Conservation (phyloP, 164 flowering plant species). For the Amborella trichopoda region DNA sequence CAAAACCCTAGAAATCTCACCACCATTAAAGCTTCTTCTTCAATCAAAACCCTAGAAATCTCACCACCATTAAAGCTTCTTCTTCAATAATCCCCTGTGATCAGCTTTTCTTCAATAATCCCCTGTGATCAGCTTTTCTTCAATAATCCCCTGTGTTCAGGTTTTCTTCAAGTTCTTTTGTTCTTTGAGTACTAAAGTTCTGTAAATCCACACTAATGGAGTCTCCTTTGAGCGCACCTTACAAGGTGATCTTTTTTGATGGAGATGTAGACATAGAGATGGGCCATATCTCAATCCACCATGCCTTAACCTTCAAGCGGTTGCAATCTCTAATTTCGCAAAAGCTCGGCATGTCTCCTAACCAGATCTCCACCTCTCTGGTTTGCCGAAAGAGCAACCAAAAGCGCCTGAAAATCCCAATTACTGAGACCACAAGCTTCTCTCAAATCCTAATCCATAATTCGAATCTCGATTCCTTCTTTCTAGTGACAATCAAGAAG, state of each 20-base stretch:
- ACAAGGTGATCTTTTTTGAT: slow-evolving; percentile 51
- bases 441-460: slow-evolving; percentile 8
- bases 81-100: background rate
- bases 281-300: slow-evolving; percentile 25
- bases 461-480: slow-evolving; percentile 15
- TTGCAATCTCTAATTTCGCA: slow-evolving; percentile 26
- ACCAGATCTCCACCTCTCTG: slow-evolving; percentile 40
- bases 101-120: background rate
- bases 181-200: background rate
- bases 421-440: slow-evolving; percentile 34
- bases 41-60: too few relatives aligned
- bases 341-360: slow-evolving; percentile 42
- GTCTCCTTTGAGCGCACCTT: background rate
- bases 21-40: too few relatives aligned
- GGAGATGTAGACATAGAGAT: slow-evolving; percentile 39
- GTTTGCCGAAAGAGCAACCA: slow-evolving; percentile 9
- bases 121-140: background rate
- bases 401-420: slow-evolving; percentile 17
- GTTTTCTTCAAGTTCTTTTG: background rate
- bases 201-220: slow-evolving; percentile 3
- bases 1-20: too few relatives aligned
- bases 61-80: too few relatives aligned
- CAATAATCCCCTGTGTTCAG: background rate
- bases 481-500: slow-evolving; percentile 10
- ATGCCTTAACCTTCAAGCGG: slow-evolving; percentile 19